Conservation (phyloP, 1,284 basidiomycete genomes). For the Microbotryum intermedium region DNA sequence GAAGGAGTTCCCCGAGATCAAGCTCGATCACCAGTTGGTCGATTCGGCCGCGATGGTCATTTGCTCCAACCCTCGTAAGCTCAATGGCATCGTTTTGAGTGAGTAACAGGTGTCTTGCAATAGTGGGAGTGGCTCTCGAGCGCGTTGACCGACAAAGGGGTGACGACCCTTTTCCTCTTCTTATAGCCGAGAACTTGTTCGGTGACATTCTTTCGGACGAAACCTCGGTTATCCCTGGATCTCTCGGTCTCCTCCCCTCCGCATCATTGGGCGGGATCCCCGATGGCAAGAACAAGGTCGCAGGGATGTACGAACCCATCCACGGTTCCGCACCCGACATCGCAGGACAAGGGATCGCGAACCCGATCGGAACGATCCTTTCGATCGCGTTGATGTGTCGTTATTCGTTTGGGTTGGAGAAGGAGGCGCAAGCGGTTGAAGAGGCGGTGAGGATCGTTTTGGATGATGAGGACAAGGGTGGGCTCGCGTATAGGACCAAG, state of each 20-base stretch:
- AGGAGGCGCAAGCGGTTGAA: slow-evolving; percentile 76
- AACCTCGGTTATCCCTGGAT: slow-evolving; percentile 93
- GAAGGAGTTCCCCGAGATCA: slow-evolving; percentile 76
- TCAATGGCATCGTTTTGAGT: slow-evolving; percentile 87
- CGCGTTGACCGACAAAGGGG: neutral
- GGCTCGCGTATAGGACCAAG: slow-evolving; percentile 69
- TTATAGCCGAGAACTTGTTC: slow-evolving; percentile 74
- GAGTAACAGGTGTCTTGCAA: neutral
- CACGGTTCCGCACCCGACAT: slow-evolving; percentile 95
- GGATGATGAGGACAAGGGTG: slow-evolving; percentile 63
- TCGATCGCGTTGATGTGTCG: slow-evolving; percentile 90
- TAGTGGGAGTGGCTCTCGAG: neutral
- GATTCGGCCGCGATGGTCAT: slow-evolving; percentile 97
- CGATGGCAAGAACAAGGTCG: slow-evolving; percentile 54
- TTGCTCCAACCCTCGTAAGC: slow-evolving; percentile 79
- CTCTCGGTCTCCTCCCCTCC: slow-evolving; percentile 89
- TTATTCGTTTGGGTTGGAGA: slow-evolving; percentile 83
- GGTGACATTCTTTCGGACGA: slow-evolving; percentile 77
- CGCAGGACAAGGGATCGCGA: slow-evolving; percentile 87
- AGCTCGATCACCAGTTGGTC: slow-evolving; percentile 76
- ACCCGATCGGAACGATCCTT: slow-evolving; percentile 94
- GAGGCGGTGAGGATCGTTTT: slow-evolving; percentile 78
- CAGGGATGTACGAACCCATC: slow-evolving; percentile 93
- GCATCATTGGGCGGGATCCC: slow-evolving; percentile 91
- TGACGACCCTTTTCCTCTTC: neutral